Conservation (phyloP, 345 rosid species). For the Eucalyptus curtisii region DNA sequence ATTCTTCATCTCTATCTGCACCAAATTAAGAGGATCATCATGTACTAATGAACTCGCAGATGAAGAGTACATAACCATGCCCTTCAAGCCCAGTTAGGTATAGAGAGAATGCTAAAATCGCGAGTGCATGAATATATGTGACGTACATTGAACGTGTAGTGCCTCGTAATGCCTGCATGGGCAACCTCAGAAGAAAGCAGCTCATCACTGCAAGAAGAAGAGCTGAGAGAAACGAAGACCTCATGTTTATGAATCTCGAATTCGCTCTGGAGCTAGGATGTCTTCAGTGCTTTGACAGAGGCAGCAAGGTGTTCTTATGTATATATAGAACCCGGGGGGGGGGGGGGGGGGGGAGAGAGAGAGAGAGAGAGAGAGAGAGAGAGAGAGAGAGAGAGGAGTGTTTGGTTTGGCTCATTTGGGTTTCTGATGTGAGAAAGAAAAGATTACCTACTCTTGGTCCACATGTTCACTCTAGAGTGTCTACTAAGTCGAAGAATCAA, state of each 20-base stretch:
- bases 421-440: neutral
- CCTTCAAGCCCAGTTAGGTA: neutral
- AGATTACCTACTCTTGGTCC: constrained; percentile 13
- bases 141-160: constrained; percentile 31
- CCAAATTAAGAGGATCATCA: neutral
- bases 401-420: constrained; percentile 12
- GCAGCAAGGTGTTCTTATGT: neutral
- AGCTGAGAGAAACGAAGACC: neutral
- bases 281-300: neutral
- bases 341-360: neutral
- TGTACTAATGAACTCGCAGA: neutral
- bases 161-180: constrained; percentile 25
- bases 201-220: constrained; percentile 4
- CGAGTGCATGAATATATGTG: neutral
- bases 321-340: neutral
- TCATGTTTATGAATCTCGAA: neutral
- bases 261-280: neutral
- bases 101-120: neutral
- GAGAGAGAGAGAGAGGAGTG: neutral
- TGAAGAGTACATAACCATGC: neutral
- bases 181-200: constrained; percentile 7
- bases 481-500: constrained; percentile 12
- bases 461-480: constrained; percentile 17
- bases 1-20: constrained; percentile 25
- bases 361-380: neutral